Base-by-base conservation (phyloP, 1,139 yeast genomes). In the Casaregolazyma lundiana region DNA sequence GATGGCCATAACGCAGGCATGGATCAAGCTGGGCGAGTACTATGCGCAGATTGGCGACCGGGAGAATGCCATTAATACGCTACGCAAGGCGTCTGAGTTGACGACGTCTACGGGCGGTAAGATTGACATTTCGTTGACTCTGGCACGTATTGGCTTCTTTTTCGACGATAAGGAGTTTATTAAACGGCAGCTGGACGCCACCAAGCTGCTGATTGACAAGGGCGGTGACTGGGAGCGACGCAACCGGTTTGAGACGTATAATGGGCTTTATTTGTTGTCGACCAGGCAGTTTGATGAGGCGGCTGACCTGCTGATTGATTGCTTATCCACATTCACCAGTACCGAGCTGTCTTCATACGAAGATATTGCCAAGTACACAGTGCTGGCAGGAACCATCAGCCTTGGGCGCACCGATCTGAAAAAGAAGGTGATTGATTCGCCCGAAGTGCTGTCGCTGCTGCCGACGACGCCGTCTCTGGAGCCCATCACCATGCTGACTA, bases 191-290 rank as follows among this genome's bases (percentile, higher is more conserved):
- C 75, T 94, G 59, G 95, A 84, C 48, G 82, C 82, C 56, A 80
- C 84, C 35, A 80, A 84, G 61, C 64, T 71, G 38, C 57, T 87
- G 62, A 88, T 92, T 60, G 98, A 92, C 60, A 84, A 88, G 61
- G 98, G 98, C 45, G 98, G 98, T 50, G 99, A 92, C 65, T 92
- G 99, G 98, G 98, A 94, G 69, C 86, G 98, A 66, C 81, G 96
- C 62, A 92, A 94, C 70, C 75, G 96, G 58, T 88, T 79, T 72
- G 92, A 94, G 70, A 88, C 97, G 6, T 94, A 92, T 68, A 70
- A 78, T 53, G 98, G 98, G 18, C 76, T 92, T 46, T 87, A 87
- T 65, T 72, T 80, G 44, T 70, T 92, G 75, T 85, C 96, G 13
- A 82, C 92, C 21, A 80, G 99, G 60, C 81, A 88, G 60, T 94